phyloP scores from a whole-genome alignment of 768 basidiomycete species.

The Strobilomyces dryophilus region DNA sequence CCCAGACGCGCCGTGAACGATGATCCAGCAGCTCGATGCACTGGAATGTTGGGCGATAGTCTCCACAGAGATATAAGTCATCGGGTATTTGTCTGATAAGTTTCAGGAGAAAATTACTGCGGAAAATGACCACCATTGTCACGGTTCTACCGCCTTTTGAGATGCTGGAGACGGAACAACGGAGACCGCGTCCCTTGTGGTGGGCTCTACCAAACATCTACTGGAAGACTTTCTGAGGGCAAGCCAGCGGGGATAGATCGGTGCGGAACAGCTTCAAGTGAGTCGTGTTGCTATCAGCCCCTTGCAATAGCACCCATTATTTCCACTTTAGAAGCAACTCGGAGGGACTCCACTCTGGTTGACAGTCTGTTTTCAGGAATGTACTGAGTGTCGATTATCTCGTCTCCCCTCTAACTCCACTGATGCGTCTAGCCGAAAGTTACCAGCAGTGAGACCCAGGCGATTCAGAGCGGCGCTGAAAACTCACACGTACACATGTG shows the following conservation, averaged over 20 bases:
- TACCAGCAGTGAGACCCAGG: background rate
- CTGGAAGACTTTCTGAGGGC: background rate
- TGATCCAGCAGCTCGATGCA: constrained; percentile 64
- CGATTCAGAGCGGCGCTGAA: background rate
- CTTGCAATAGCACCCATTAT: background rate
- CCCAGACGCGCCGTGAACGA: constrained; percentile 49
- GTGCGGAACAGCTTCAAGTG: background rate
- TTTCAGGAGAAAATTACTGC: background rate
- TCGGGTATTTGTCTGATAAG: background rate
- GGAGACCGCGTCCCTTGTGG: constrained; percentile 7
- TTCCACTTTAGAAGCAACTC: background rate
- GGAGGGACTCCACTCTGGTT: background rate
- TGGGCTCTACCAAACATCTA: background rate
- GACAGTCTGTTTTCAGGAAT: too few species aligned
- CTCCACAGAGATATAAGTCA: constrained; percentile 34
- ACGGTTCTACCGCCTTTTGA: constrained; percentile 9
- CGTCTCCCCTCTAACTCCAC: constrained; percentile 21
- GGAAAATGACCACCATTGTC: background rate
- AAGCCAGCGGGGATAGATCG: constrained; percentile 20
- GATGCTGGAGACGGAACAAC: constrained; percentile 8
- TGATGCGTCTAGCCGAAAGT: background rate
- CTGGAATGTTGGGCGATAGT: constrained; percentile 49
- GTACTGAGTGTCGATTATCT: background rate
- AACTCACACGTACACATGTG: background rate
- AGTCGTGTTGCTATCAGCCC: background rate